Evolutionary conservation across 805 yeast genomes (phyloP).

Genomic region (Kazachstania martiniae): DNA sequence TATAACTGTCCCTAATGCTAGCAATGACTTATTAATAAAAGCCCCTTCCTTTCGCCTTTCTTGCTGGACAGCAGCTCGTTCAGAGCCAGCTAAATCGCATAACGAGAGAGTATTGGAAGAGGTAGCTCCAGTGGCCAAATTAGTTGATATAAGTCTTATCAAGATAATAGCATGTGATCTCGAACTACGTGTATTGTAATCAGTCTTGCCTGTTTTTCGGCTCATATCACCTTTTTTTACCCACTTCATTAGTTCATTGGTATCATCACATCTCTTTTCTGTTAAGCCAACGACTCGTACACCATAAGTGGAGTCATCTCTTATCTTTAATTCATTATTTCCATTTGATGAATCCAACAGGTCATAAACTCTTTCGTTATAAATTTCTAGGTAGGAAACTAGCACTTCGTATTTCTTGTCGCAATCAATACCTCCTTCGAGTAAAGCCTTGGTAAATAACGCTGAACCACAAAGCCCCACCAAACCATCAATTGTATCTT

Average conservation of each 20-base stretch:
- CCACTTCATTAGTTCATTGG: conserved; percentile 48
- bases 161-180: conserved; percentile 87
- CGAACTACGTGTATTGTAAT: conserved; percentile 76
- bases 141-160: conserved; percentile 42
- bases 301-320: conserved; percentile 68
- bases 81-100: conserved; percentile 97
- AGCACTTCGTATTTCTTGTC: conserved; percentile 37
- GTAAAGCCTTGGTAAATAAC: conserved; percentile 36
- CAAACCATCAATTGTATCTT: conserved; percentile 36
- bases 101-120: conserved; percentile 57
- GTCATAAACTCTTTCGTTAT: conserved; percentile 80
- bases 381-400: conserved; percentile 74
- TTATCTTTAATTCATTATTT: conserved; percentile 53
- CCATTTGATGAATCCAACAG: conserved; percentile 34
- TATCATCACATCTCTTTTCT: conserved; percentile 44
- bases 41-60: conserved; percentile 93
- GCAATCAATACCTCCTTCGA: no score
- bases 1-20: conserved; percentile 89
- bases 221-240: conserved; percentile 62
- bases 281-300: conserved; percentile 66
- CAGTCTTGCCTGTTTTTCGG: conserved; percentile 80
- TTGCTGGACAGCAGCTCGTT: conserved; percentile 51
- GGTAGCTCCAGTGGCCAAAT: conserved; percentile 29
- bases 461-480: conserved; percentile 52
- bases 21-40: conserved; percentile 78